Percentiles rank a stretch among this genome's conserved stretches.
phyloP scores from a whole-genome alignment of 805 yeast species.

The Metschnikowia gelsemii region DNA sequence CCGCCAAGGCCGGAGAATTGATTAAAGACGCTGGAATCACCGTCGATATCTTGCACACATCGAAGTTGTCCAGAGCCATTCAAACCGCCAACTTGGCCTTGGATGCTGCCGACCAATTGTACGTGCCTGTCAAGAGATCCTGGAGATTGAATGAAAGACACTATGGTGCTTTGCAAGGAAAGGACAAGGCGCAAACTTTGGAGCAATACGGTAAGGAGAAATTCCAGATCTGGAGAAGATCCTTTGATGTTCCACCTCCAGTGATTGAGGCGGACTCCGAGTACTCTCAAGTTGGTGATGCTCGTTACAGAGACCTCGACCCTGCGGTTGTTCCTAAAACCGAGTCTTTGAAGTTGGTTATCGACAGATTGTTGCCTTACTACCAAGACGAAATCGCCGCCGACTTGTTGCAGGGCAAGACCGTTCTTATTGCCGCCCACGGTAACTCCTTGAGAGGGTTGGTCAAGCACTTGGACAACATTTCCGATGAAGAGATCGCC shows the following conservation, averaged over 20 bases:
- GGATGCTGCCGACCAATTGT: slow-evolving; percentile 82
- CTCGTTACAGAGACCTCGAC: slow-evolving; percentile 80
- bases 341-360: slow-evolving; percentile 91
- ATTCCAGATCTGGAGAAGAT: slow-evolving; percentile 97
- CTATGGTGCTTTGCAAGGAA: slow-evolving; percentile 98
- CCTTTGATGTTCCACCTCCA: slow-evolving; percentile 96
- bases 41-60: slow-evolving; percentile 89
- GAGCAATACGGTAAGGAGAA: slow-evolving; percentile 85
- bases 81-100: slow-evolving; percentile 96
- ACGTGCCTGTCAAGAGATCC: slow-evolving; percentile 87
- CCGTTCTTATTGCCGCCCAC: slow-evolving; percentile 93
- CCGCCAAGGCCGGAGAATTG: slow-evolving; percentile 89
- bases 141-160: slow-evolving; percentile 99
- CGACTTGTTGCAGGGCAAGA: slow-evolving; percentile 82
- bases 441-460: slow-evolving; percentile 98
- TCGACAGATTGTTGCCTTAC: slow-evolving; percentile 95
- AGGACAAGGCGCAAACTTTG: slow-evolving; percentile 93
- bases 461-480: slow-evolving; percentile 92
- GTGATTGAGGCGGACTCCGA: slow-evolving; percentile 70
- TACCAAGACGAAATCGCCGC: slow-evolving; percentile 90
- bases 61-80: slow-evolving; percentile 89
- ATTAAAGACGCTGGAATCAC: slow-evolving; percentile 79
- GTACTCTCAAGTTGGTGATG: slow-evolving; percentile 83
- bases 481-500: slow-evolving; percentile 89
- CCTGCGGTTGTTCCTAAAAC: slow-evolving; percentile 88